These are phyloP conservation scores for Triglochin maritima DNA, from an alignment of 106 monocot species.

Conservation along the genomic window DNA sequence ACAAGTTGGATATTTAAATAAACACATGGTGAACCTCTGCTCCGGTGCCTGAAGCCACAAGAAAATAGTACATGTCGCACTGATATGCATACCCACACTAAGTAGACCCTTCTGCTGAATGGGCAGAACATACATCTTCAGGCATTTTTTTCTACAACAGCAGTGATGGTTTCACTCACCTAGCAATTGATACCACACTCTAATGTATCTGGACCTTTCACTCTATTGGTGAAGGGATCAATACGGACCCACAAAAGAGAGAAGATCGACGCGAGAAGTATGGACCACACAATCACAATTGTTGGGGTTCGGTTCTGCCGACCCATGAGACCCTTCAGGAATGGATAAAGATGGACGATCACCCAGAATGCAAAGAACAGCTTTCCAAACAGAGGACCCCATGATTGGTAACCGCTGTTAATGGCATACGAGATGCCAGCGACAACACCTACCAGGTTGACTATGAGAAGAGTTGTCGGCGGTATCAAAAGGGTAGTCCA, in stretches of 20 bases:
- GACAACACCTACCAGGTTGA: conserved; percentile 80
- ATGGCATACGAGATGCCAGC: conserved; percentile 91
- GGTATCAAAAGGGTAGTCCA: conserved; percentile 95
- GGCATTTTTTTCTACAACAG: background rate
- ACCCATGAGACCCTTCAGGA: conserved; percentile 97
- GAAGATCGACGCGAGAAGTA: conserved; percentile 89
- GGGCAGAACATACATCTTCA: background rate
- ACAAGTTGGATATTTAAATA: no score
- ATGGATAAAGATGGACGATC: conserved; percentile 90
- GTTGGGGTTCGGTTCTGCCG: conserved; percentile 89
- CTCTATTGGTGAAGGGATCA: conserved; percentile 81
- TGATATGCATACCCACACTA: no score
- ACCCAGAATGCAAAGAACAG: conserved; percentile 98
- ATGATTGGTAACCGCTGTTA: conserved; percentile 88
- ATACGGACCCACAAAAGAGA: conserved; percentile 81
- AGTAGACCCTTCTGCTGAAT: background rate
- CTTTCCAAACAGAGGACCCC: conserved; percentile 97
- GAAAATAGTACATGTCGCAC: no score
- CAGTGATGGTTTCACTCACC: background rate
- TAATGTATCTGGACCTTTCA: conserved; percentile 63
- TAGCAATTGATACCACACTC: conserved; percentile 92
- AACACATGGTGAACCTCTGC: no score
- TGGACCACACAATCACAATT: conserved; percentile 86
- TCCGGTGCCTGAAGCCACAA: no score
- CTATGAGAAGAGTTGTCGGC: conserved; percentile 73